Percentiles rank a stretch among this genome's conserved stretches.
Evolutionary conservation across 306 rosid genomes (phyloP).

Genomic region (Vigna unguiculata): DNA sequence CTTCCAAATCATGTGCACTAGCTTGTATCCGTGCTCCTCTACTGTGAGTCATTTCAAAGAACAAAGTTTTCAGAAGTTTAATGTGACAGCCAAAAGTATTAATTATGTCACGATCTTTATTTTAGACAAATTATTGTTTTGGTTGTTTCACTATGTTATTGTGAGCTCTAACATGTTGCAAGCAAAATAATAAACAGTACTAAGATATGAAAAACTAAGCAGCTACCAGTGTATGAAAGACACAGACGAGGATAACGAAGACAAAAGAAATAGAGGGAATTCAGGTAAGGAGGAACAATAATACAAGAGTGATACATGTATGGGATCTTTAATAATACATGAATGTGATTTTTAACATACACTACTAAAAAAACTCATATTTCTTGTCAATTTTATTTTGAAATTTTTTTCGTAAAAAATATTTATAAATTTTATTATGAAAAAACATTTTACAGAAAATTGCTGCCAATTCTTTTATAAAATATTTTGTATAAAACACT

Average conservation of each 20-base stretch:
- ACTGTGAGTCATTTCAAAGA: conserved; percentile 48
- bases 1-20: conserved; percentile 50
- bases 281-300: neutral
- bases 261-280: neutral
- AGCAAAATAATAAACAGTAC: neutral
- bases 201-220: neutral
- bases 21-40: conserved; percentile 56
- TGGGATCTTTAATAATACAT: too few species aligned
- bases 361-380: too few species aligned
- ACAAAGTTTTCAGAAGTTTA: conserved; percentile 12
- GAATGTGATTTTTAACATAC: too few species aligned
- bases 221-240: neutral
- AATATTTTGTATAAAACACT: too few species aligned
- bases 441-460: too few species aligned
- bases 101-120: neutral
- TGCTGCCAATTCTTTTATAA: too few species aligned
- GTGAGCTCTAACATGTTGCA: neutral
- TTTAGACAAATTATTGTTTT: neutral
- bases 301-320: neutral
- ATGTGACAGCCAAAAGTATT: neutral
- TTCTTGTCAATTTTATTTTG: too few species aligned
- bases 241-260: neutral
- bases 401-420: too few species aligned
- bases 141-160: neutral
- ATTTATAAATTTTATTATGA: too few species aligned